Conservation (phyloP, 345 rosid genomes). For the Citrus hindsii region DNA sequence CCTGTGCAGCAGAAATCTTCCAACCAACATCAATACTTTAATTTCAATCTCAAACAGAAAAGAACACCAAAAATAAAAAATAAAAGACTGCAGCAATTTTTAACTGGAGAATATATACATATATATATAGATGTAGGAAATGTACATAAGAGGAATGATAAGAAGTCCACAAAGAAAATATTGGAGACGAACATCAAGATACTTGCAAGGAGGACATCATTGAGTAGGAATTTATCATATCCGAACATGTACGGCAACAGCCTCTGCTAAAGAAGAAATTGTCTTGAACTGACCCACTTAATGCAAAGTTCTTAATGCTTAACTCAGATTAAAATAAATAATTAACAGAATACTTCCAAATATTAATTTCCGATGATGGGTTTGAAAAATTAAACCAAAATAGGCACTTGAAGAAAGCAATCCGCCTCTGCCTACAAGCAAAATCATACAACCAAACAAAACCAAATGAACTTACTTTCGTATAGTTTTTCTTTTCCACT, state of each 20-base stretch:
- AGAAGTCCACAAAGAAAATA: too few relatives aligned
- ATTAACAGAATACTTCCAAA: not conserved
- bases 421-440: not conserved
- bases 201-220: not conserved
- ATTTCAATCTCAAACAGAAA: not conserved
- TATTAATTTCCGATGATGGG: not conserved
- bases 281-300: too few relatives aligned
- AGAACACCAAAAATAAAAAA: not conserved
- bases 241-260: not conserved
- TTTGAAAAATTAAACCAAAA: not conserved
- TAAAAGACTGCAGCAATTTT: not conserved
- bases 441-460: not conserved
- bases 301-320: not conserved
- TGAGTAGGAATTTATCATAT: not conserved
- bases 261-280: not conserved
- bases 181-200: not conserved
- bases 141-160: too few relatives aligned
- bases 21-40: not conserved
- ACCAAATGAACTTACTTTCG: conserved; percentile 51
- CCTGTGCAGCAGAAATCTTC: not conserved
- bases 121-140: too few relatives aligned
- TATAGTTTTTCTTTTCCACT: conserved; percentile 89
- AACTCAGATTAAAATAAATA: not conserved
- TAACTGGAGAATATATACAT: not conserved
- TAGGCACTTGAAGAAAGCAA: not conserved